Conservation (phyloP, 2,329 filamentous ascomycete species). For the Alternaria dauci region DNA sequence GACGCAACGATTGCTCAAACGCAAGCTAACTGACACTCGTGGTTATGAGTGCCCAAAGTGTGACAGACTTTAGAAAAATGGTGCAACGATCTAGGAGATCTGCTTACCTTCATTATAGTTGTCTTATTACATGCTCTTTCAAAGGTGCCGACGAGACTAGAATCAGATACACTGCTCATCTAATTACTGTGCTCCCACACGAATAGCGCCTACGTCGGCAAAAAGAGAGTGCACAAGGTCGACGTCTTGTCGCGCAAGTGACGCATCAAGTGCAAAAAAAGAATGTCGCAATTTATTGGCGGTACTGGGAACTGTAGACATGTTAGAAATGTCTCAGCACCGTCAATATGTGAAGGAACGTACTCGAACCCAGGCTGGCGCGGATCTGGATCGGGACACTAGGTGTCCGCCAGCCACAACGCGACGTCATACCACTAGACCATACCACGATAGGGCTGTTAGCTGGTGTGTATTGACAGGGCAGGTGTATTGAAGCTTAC, state of each 20-base stretch:
- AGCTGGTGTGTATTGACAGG: too few relatives aligned
- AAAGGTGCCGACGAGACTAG: too few relatives aligned
- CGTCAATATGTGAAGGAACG: conserved; percentile 29
- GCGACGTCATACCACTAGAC: conserved; percentile 53
- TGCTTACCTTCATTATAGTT: too few relatives aligned
- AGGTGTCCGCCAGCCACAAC: conserved; percentile 46
- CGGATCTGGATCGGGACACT: conserved; percentile 41
- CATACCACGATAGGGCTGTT: conserved; percentile 32
- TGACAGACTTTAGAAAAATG: neutral
- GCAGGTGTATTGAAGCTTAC: neutral
- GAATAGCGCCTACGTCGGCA: too few relatives aligned
- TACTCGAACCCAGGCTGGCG: conserved; percentile 51
- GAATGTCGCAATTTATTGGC: conserved; percentile 32
- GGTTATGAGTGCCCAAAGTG: too few relatives aligned
- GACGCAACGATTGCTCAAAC: neutral
- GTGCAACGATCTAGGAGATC: neutral
- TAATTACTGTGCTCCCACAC: neutral
- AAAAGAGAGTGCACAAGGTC: neutral
- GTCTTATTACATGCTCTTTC: too few relatives aligned
- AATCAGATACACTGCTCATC: too few relatives aligned
- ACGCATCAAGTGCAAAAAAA: conserved; percentile 24
- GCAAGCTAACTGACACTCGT: too few relatives aligned
- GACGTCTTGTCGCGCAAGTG: neutral
- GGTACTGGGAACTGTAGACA: conserved; percentile 45
- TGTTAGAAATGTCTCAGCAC: conserved; percentile 35